Percentiles rank a stretch among this genome's conserved stretches.
These are phyloP conservation scores for Cyphellophora attinorum DNA, from an alignment of 2,329 filamentous ascomycete genomes.

Conservation along the genomic window DNA sequence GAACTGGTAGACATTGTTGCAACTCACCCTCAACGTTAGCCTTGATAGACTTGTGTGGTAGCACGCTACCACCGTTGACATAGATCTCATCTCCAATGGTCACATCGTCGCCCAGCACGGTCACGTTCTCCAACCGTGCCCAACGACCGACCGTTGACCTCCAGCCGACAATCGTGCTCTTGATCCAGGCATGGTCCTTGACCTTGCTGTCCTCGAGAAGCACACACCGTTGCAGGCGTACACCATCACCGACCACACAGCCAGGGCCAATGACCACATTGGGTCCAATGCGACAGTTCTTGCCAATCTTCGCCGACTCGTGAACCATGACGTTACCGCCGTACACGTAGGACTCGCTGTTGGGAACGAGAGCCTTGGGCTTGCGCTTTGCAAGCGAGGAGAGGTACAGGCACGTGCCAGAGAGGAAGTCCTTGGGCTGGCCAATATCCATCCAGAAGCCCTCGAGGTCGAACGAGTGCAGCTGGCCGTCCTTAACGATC, in stretches of 20 bases:
- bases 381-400: constrained; percentile 83
- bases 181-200: constrained; percentile 98
- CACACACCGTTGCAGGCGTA: constrained; percentile 86
- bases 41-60: constrained; percentile 99
- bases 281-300: constrained; percentile 95
- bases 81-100: constrained; percentile 97
- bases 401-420: constrained; percentile 91
- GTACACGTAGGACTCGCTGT: constrained; percentile 70
- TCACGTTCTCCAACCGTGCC: constrained; percentile 95
- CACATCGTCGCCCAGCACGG: constrained; percentile 94
- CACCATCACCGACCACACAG: constrained; percentile 86
- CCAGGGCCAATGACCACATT: constrained; percentile 94
- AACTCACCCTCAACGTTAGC: constrained; percentile 74
- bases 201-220: constrained; percentile 82
- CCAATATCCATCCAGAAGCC: constrained; percentile 99
- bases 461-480: constrained; percentile 93
- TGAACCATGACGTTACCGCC: constrained; percentile 95
- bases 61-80: constrained; percentile 89
- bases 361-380: constrained; percentile 69
- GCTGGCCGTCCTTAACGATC: constrained; percentile 77
- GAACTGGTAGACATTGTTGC: neutral
- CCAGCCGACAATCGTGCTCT: constrained; percentile 97
- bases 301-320: constrained; percentile 87
- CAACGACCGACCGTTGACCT: constrained; percentile 92
- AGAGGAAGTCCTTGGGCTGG: constrained; percentile 96